These are phyloP conservation scores for Earliella scabrosa DNA, from an alignment of 1,284 basidiomycete genomes.

Conservation along the genomic window DNA sequence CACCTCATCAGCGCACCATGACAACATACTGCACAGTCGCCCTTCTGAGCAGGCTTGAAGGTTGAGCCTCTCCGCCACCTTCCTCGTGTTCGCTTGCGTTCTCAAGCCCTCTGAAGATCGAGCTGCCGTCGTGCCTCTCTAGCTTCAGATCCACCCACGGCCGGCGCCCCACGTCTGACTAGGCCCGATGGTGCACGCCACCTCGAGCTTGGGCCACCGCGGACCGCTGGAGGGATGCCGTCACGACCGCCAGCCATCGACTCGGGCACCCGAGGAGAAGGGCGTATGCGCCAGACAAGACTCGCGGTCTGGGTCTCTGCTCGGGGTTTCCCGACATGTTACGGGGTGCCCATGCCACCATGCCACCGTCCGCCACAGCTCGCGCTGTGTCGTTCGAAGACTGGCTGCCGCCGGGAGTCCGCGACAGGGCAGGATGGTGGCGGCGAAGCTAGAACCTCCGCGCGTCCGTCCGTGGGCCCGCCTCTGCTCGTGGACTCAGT, in stretches of 20 bases:
- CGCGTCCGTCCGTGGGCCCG: not conserved
- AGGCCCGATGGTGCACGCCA: not conserved
- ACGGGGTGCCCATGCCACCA: not conserved
- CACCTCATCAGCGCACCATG: slow-evolving; percentile 13
- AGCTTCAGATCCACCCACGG: not conserved
- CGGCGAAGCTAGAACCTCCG: slow-evolving; percentile 1
- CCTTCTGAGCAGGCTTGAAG: not conserved
- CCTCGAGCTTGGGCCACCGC: not conserved
- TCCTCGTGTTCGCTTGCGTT: not conserved
- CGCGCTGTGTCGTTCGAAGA: not conserved
- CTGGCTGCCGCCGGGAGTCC: not conserved
- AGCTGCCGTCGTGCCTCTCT: not conserved
- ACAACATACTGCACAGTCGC: slow-evolving; percentile 5
- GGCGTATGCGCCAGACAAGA: not conserved
- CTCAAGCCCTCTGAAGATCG: not conserved
- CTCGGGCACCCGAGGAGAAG: slow-evolving; percentile 4
- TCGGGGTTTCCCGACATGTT: not conserved
- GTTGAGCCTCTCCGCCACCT: not conserved
- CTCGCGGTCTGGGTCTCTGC: not conserved
- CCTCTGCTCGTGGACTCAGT: not conserved
- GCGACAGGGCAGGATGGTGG: not conserved
- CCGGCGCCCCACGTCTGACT: not conserved
- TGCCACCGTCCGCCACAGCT: not conserved
- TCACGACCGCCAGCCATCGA: not conserved
- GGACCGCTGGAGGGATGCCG: slow-evolving; percentile 6